phyloP scores from a whole-genome alignment of 129 eudicot genomes.

The Pulicaria dysenterica region DNA sequence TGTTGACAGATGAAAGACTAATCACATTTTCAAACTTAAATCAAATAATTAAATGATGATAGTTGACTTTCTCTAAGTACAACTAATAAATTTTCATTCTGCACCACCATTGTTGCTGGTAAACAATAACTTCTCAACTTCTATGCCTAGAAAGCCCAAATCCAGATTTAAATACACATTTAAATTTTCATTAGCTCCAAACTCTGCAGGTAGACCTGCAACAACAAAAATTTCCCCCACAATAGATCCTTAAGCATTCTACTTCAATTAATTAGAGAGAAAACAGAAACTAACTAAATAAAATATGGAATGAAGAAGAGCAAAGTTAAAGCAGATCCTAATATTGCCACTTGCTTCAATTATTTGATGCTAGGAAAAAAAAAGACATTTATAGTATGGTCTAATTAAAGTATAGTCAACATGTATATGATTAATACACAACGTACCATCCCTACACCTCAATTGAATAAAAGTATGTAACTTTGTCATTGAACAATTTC shows the following conservation, averaged over 20 bases:
- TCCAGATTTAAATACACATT: neutral
- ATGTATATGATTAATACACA: too few relatives aligned
- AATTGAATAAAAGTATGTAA: too few relatives aligned
- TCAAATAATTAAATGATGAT: neutral
- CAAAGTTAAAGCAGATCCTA: too few relatives aligned
- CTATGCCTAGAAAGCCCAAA: neutral
- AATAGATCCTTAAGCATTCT: neutral
- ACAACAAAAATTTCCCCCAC: neutral
- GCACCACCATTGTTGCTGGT: neutral
- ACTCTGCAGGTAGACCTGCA: neutral
- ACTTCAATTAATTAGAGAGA: neutral
- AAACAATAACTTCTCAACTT: neutral
- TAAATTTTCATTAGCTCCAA: too few relatives aligned
- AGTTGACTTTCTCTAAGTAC: neutral
- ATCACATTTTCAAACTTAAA: neutral
- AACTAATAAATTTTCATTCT: neutral
- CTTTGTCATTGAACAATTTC: too few relatives aligned
- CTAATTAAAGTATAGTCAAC: too few relatives aligned
- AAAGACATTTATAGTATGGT: too few relatives aligned
- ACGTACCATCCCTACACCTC: too few relatives aligned
- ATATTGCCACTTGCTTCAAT: too few relatives aligned
- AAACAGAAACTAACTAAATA: neutral
- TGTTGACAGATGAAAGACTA: constrained; percentile 12
- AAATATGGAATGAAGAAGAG: neutral
- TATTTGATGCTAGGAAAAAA: too few relatives aligned